Evolutionary conservation across 805 yeast genomes (phyloP).

Genomic region (Zygosaccharomyces lentus): DNA sequence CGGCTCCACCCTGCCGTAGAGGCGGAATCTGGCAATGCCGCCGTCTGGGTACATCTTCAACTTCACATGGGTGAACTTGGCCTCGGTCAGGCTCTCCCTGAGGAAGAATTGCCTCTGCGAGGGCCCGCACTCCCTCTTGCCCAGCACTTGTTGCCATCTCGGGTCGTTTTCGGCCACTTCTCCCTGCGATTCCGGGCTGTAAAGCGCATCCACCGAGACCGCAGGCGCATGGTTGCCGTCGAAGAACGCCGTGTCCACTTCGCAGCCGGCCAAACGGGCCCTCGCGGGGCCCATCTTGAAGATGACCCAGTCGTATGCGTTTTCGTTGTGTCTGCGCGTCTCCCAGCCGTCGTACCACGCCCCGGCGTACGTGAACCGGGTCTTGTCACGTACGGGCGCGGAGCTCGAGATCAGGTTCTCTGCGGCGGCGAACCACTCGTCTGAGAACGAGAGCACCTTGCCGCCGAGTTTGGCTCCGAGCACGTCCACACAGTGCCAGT

Average conservation of each 20-base stretch:
- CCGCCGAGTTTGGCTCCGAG: slow-evolving; percentile 85
- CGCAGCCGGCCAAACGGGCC: slow-evolving; percentile 76
- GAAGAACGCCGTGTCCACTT: slow-evolving; percentile 90
- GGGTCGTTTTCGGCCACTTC: slow-evolving; percentile 31
- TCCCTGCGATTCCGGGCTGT: slow-evolving; percentile 36
- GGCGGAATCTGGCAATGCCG: slow-evolving; percentile 91
- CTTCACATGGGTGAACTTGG: slow-evolving; percentile 71
- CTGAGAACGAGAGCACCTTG: slow-evolving; percentile 60
- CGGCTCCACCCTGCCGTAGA: slow-evolving; percentile 82
- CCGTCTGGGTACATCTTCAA: slow-evolving; percentile 97
- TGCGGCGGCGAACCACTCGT: slow-evolving; percentile 96
- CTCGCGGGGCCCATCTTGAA: slow-evolving; percentile 73
- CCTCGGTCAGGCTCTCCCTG: slow-evolving; percentile 52
- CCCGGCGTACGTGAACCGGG: slow-evolving; percentile 75
- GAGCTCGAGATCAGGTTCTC: slow-evolving; percentile 76
- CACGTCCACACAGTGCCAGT: slow-evolving; percentile 49
- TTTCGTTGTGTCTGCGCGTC: slow-evolving; percentile 87
- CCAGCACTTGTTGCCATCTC: slow-evolving; percentile 69
- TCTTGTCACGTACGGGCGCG: slow-evolving; percentile 76
- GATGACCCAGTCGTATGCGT: slow-evolving; percentile 82
- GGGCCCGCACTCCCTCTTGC: slow-evolving; percentile 81
- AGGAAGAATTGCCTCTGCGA: slow-evolving; percentile 78
- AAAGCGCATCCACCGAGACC: slow-evolving; percentile 75
- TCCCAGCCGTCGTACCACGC: slow-evolving; percentile 99
- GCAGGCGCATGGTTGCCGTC: slow-evolving; percentile 94